phyloP scores from a whole-genome alignment of 2,329 filamentous ascomycete species.

The Colletotrichum chlorophyti region DNA sequence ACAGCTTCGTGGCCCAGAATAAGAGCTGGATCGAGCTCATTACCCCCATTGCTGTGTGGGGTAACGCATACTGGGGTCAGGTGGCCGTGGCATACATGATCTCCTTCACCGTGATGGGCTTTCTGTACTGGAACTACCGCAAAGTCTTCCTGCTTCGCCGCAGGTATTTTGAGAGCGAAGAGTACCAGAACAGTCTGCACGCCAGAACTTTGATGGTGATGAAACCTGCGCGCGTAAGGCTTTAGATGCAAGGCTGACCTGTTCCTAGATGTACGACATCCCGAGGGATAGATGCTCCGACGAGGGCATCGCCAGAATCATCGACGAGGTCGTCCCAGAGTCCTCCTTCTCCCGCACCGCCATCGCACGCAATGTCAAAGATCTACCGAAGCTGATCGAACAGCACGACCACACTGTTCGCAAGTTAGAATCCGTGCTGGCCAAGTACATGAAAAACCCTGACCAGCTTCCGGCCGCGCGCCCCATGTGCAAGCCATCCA shows the following conservation, averaged over 20 bases:
- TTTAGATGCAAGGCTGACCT: constrained; percentile 2
- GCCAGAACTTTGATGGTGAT: constrained; percentile 72
- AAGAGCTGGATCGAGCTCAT: constrained; percentile 62
- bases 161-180: constrained; percentile 81
- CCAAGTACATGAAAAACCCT: constrained; percentile 91
- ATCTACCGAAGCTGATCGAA: constrained; percentile 83
- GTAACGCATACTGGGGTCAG: constrained; percentile 63
- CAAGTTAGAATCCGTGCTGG: constrained; percentile 81
- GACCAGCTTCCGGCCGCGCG: constrained; percentile 77
- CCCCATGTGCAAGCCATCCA: constrained; percentile 80
- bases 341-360: constrained; percentile 81
- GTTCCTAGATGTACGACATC: constrained; percentile 80
- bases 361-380: constrained; percentile 90
- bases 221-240: not conserved
- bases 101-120: constrained; percentile 77
- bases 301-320: constrained; percentile 85
- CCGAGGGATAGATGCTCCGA: constrained; percentile 79
- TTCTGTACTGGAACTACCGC: constrained; percentile 90
- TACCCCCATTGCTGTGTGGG: constrained; percentile 63
- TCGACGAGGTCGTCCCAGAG: constrained; percentile 80
- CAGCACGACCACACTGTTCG: constrained; percentile 84
- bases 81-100: constrained; percentile 69
- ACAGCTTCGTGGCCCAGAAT: constrained; percentile 36
- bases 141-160: constrained; percentile 75
- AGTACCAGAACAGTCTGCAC: constrained; percentile 89